These are phyloP conservation scores for Rhizophora mangle DNA, from an alignment of 345 rosid genomes.

Conservation along the genomic window DNA sequence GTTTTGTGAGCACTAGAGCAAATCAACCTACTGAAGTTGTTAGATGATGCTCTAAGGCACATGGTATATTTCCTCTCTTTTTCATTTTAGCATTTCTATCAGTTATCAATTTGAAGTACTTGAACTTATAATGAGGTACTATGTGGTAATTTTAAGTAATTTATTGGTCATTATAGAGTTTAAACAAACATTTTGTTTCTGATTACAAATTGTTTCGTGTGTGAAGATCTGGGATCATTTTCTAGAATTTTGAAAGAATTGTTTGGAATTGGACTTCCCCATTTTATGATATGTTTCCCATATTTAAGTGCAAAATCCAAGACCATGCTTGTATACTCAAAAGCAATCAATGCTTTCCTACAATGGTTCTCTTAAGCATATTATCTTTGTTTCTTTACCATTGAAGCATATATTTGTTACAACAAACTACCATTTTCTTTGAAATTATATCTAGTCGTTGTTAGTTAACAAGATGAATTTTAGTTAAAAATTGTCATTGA, in stretches of 20 bases:
- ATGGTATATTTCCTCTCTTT: conserved; percentile 45
- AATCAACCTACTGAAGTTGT: conserved; percentile 96
- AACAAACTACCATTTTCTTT: too few species aligned
- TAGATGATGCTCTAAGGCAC: conserved; percentile 74
- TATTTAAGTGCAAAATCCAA: conserved; percentile 59
- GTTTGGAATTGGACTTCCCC: neutral
- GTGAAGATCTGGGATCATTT: neutral
- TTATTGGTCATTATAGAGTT: too few species aligned
- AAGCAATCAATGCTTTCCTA: conserved; percentile 72
- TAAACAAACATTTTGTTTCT: too few species aligned
- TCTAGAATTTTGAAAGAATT: neutral
- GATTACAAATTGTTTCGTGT: too few species aligned
- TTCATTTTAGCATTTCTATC: neutral
- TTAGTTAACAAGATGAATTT: too few species aligned
- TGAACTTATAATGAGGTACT: neutral
- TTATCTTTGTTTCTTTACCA: too few species aligned
- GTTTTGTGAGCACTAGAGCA: conserved; percentile 74
- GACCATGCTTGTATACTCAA: conserved; percentile 77
- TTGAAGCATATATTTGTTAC: too few species aligned
- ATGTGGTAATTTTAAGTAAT: too few species aligned
- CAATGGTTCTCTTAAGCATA: conserved; percentile 69
- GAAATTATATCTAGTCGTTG: too few species aligned
- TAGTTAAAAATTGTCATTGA: too few species aligned
- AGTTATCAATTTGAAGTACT: neutral
- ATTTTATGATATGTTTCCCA: neutral